These are phyloP conservation scores for Rhizopus sp. DNA, from an alignment of 371 early-diverging fungal species.

Conservation along the genomic window DNA sequence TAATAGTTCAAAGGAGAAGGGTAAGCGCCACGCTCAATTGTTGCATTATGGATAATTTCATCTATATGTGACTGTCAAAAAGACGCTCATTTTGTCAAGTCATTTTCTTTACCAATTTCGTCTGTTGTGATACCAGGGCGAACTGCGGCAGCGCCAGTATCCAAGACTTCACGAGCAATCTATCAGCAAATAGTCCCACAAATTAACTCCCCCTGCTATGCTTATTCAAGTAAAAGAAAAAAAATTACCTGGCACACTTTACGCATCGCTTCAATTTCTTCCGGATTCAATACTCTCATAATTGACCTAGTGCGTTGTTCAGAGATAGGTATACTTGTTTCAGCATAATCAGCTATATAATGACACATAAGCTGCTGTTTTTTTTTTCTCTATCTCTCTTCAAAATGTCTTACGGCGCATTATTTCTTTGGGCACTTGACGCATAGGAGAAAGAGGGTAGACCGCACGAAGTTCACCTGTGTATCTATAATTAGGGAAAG, in stretches of 20 bases:
- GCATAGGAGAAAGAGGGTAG: conserved; percentile 84
- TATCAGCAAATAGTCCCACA: conserved; percentile 5
- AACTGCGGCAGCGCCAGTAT: conserved; percentile 78
- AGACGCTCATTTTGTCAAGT: not conserved
- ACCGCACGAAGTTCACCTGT: conserved; percentile 83
- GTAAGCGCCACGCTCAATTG: conserved; percentile 85
- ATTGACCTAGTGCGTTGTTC: conserved; percentile 65
- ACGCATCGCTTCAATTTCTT: conserved; percentile 86
- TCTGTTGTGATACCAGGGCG: conserved; percentile 90
- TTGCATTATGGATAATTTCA: conserved; percentile 85
- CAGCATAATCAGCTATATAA: conserved; percentile 80
- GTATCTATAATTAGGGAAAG: conserved; percentile 65
- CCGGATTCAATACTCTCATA: conserved; percentile 67
- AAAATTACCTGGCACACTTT: conserved; percentile 68
- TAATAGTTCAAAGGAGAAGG: conserved; percentile 96
- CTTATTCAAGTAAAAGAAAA: not conserved
- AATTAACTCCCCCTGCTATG: not conserved
- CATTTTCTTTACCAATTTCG: conserved; percentile 63
- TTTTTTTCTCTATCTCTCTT: not conserved
- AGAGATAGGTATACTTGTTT: conserved; percentile 65
- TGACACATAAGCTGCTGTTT: not conserved
- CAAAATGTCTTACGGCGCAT: conserved; percentile 47
- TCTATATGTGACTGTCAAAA: conserved; percentile 43
- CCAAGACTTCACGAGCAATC: conserved; percentile 87
- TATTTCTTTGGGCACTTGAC: conserved; percentile 81